phyloP scores from a whole-genome alignment of 768 basidiomycete genomes.

The Termitomyces sp. region DNA sequence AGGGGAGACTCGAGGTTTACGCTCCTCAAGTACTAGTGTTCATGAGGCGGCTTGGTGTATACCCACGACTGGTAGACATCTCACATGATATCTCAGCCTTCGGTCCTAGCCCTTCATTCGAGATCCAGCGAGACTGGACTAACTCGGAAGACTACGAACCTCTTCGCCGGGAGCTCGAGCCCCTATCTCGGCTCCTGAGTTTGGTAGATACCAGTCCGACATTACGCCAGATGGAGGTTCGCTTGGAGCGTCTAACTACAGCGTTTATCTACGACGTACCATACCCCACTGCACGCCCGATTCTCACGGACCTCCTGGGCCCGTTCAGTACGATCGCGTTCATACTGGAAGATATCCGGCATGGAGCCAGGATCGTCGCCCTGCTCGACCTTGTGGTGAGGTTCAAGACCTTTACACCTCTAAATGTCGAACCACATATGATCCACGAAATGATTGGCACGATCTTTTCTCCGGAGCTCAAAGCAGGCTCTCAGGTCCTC shows the following conservation, averaged over 20 bases:
- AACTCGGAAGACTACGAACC: neutral
- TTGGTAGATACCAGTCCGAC: neutral
- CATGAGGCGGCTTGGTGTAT: conserved; percentile 1
- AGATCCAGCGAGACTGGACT: neutral
- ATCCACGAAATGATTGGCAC: neutral
- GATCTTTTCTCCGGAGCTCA: neutral
- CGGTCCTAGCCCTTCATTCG: neutral
- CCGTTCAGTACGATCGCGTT: conserved; percentile 2
- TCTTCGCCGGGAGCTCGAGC: conserved; percentile 4
- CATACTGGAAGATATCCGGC: neutral
- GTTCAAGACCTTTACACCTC: conserved; percentile 1
- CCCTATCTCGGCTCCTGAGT: neutral
- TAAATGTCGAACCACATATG: neutral
- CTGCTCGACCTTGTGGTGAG: neutral
- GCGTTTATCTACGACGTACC: neutral
- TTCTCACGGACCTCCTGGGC: conserved; percentile 1
- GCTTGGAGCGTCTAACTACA: neutral
- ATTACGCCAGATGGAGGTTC: neutral
- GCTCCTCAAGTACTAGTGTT: conserved; percentile 1
- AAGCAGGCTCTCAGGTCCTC: neutral
- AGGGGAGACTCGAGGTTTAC: neutral
- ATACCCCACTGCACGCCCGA: neutral
- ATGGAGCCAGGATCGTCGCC: neutral
- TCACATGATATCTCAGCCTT: neutral
- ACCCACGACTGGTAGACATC: neutral